Base-by-base conservation (phyloP, 2,329 filamentous ascomycete genomes). In the Cercospora berteroae region DNA sequence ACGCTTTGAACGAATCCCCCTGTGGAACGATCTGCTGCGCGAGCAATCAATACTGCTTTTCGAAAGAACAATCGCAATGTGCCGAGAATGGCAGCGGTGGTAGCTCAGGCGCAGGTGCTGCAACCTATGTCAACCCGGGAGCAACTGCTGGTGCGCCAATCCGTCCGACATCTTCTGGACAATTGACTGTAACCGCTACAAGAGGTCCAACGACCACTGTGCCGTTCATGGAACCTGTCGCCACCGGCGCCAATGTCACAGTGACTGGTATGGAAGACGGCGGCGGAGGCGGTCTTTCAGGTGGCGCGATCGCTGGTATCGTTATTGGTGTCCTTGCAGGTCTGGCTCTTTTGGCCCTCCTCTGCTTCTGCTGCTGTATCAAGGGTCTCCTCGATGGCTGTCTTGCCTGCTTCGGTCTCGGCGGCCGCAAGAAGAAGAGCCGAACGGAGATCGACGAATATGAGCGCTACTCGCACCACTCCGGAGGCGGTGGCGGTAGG, bases 241-340 rank as follows among this genome's bases (percentile, higher is more conserved):
- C 84, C 4, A 85, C 85, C 6, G 85, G 83, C 56, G 83, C 82
- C 59, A 73, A 81, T 79, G 74, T 79, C 44, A 81, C 77, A 16
- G 77, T 81, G 36, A 79, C 77, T 2, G 76, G 78, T 25, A 74
- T 77, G 13, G 68, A 75, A 27, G 57, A 68, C 10, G 64, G 71
- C 10, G 60, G 44, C n/a, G 74, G 77, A 64, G 77, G 79, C 31
- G 77, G 79, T 20, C 84, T 94, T 63, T 91, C 88, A 73, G 86
- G 84, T 52, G 91, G 90, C 62, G 91, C 90, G 67, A 94, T 94
- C 73, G 91, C 91, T 16, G 91, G 91, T 68, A 94, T 94, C 74
- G 91, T 94, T 71, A 89, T 94, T 65, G 91, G 91, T 69, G 86
- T 87, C 10, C 83, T 94, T 59, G 85, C 85, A 13, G 91, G 89